These are phyloP conservation scores for Buddleja alternifolia DNA, from an alignment of 257 asterid genomes.

Conservation along the genomic window DNA sequence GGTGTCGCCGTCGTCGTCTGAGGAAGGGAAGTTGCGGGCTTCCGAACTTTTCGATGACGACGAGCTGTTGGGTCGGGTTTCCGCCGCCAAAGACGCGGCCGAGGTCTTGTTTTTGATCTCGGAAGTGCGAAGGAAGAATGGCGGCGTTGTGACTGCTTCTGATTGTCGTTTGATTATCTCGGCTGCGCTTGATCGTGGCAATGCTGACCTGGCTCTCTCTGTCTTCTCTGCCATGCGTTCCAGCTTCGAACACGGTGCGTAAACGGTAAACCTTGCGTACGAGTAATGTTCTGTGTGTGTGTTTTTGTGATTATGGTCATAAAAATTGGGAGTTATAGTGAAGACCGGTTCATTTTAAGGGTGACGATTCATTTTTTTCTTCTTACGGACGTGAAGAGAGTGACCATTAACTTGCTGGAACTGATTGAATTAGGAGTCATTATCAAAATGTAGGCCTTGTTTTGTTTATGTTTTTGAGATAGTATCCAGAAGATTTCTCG, in stretches of 20 bases:
- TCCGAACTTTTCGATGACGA: constrained; percentile 56
- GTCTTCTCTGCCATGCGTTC: constrained; percentile 88
- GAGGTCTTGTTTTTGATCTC: constrained; percentile 54
- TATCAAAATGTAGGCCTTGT: background rate
- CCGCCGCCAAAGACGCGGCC: constrained; percentile 61
- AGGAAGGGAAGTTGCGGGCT: constrained; percentile 33
- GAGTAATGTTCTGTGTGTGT: background rate
- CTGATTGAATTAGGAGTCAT: background rate
- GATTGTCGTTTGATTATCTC: constrained; percentile 71
- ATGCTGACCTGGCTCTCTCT: constrained; percentile 87
- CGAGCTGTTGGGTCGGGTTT: constrained; percentile 52
- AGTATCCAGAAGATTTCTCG: too few species aligned
- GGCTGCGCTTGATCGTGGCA: constrained; percentile 83
- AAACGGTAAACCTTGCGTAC: background rate
- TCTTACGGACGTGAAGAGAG: background rate
- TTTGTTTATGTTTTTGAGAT: too few species aligned
- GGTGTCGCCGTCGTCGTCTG: constrained; percentile 41
- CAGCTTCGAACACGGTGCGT: constrained; percentile 64
- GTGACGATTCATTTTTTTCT: background rate
- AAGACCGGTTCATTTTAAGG: background rate
- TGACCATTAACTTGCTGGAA: background rate
- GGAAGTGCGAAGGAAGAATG: constrained; percentile 38
- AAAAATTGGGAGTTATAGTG: background rate
- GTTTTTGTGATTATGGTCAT: background rate
- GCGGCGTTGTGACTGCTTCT: constrained; percentile 53